Evolutionary conservation across 1,284 basidiomycete genomes (phyloP).

Genomic region (Cerrena zonata): DNA sequence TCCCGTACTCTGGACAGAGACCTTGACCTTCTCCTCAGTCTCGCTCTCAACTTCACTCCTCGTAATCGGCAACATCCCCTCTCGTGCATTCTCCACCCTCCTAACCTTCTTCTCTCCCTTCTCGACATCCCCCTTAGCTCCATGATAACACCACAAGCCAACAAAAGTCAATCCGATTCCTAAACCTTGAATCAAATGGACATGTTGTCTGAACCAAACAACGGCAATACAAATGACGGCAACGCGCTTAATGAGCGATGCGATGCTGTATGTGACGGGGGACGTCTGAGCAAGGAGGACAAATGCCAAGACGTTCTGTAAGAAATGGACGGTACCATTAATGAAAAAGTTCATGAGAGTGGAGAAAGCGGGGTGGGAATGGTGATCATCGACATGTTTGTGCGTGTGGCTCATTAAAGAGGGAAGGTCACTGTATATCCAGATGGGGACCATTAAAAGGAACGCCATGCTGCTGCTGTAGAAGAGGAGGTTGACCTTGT

Average conservation of each 20-base stretch:
- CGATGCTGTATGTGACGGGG: constrained; percentile 98
- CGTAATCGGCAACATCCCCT: constrained; percentile 69
- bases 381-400: not conserved
- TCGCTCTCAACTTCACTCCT: constrained; percentile 28
- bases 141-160: constrained; percentile 95
- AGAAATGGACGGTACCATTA: constrained; percentile 95
- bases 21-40: constrained; percentile 29
- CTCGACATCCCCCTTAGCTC: constrained; percentile 88
- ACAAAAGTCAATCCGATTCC: constrained; percentile 88
- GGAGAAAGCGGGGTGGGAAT: constrained; percentile 48
- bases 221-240: constrained; percentile 97
- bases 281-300: constrained; percentile 92
- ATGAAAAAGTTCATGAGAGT: constrained; percentile 75
- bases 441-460: constrained; percentile 89
- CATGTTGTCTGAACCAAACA: constrained; percentile 88
- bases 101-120: constrained; percentile 84
- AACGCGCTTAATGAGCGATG: constrained; percentile 94
- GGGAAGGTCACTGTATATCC: constrained; percentile 81
- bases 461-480: constrained; percentile 95
- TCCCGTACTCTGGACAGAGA: constrained; percentile 8
- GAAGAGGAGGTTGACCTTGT: constrained; percentile 94
- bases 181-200: constrained; percentile 78
- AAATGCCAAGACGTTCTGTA: constrained; percentile 96
- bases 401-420: constrained; percentile 43
- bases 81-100: constrained; percentile 75